Conservation (phyloP, 768 basidiomycete species). For the Suillus discolor region DNA sequence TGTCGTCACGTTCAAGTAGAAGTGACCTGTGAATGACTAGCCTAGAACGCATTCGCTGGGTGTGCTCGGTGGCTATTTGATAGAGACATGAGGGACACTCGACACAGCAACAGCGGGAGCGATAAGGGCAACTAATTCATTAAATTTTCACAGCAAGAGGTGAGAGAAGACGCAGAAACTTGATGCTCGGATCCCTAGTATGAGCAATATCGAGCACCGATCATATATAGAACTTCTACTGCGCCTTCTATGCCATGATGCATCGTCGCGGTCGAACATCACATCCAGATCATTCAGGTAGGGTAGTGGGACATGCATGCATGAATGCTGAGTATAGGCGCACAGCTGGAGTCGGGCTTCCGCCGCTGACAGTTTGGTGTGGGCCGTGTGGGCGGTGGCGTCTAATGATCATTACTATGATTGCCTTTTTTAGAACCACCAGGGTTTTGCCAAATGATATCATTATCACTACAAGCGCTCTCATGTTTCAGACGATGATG, state of each 20-base stretch:
- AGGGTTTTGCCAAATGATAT: not conserved
- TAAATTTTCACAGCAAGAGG: not conserved
- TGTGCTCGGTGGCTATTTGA: not conserved
- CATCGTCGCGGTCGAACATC: no score
- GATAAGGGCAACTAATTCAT: not conserved
- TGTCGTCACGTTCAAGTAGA: not conserved
- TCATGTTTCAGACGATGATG: not conserved
- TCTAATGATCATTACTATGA: slow-evolving; percentile 16
- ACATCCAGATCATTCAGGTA: slow-evolving; percentile 7
- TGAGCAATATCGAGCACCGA: no score
- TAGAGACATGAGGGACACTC: not conserved
- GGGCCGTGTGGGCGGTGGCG: not conserved
- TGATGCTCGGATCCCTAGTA: not conserved
- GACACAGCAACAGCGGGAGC: not conserved
- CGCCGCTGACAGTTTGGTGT: not conserved
- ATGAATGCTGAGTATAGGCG: not conserved
- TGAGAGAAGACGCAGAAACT: not conserved
- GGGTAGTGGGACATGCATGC: slow-evolving; percentile 15
- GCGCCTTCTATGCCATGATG: no score
- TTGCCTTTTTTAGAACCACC: slow-evolving; percentile 24
- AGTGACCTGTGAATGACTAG: not conserved
- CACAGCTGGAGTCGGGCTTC: not conserved
- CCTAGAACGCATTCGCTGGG: not conserved
- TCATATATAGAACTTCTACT: no score
- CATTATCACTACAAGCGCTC: not conserved